phyloP scores from a whole-genome alignment of 2,329 filamentous ascomycete genomes.

The Trichoderma atroviride region DNA sequence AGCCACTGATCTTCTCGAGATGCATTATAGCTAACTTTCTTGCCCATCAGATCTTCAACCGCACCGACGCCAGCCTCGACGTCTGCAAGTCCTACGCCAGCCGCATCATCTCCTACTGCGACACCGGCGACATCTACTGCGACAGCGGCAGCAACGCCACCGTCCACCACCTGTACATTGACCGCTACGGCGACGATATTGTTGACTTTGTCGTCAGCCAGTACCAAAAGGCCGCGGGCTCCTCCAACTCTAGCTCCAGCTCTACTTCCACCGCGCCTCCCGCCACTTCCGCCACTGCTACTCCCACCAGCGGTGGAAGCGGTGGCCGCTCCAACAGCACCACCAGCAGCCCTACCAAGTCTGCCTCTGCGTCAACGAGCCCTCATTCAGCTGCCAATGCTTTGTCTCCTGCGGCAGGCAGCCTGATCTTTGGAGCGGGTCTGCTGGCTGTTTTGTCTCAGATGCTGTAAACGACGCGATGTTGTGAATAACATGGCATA shows the following conservation, averaged over 20 bases:
- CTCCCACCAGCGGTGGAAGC: slow-evolving; percentile 10
- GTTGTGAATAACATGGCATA: not conserved
- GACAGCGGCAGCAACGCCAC: slow-evolving; percentile 37
- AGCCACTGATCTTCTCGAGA: not conserved
- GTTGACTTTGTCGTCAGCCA: slow-evolving; percentile 42
- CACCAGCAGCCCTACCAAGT: not conserved
- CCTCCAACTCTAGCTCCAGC: slow-evolving; percentile 17
- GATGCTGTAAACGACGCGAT: slow-evolving; percentile 4
- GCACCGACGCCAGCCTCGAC: slow-evolving; percentile 36
- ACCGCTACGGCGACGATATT: slow-evolving; percentile 40
- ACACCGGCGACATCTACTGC: slow-evolving; percentile 47
- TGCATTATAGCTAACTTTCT: not conserved
- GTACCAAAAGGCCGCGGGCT: slow-evolving; percentile 33
- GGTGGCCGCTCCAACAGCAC: not conserved
- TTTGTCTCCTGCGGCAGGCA: slow-evolving; percentile 16
- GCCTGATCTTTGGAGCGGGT: slow-evolving; percentile 22
- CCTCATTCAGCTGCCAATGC: slow-evolving; percentile 6
- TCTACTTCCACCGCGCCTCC: slow-evolving; percentile 16
- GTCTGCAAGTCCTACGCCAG: slow-evolving; percentile 42
- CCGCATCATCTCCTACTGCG: slow-evolving; percentile 46
- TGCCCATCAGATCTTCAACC: slow-evolving; percentile 36
- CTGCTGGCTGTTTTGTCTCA: slow-evolving; percentile 19
- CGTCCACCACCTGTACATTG: slow-evolving; percentile 43
- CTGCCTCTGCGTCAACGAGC: not conserved
- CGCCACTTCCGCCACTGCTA: not conserved